Conservation (phyloP, 2,329 filamentous ascomycete genomes). For the Colletotrichum chrysophilum region DNA sequence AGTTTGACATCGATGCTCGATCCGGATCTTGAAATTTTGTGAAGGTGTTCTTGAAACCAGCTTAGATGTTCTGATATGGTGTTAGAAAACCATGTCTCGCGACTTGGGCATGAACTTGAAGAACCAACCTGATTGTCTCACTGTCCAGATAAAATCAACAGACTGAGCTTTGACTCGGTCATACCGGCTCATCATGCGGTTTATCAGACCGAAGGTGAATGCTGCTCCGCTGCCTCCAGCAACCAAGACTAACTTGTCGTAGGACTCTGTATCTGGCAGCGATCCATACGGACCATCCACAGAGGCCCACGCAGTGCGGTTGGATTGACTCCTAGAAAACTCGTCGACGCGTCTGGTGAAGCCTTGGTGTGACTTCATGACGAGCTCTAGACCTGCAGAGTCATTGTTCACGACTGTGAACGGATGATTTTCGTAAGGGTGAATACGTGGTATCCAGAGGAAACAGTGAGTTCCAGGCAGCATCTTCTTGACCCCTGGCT, state of each 20-base stretch:
- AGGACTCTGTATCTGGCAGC: conserved; percentile 44
- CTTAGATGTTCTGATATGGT: not conserved
- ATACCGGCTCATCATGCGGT: not conserved
- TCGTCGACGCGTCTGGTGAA: conserved; percentile 55
- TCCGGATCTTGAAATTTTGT: not conserved
- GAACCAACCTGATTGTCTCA: not conserved
- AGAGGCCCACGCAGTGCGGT: conserved; percentile 45
- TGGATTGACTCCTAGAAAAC: conserved; percentile 44
- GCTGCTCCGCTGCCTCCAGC: conserved; percentile 29
- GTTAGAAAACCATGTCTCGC: not conserved
- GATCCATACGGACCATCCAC: conserved; percentile 60
- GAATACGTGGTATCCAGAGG: conserved; percentile 59
- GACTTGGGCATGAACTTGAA: accelerated
- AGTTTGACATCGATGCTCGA: not conserved
- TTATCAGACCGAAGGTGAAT: conserved; percentile 26
- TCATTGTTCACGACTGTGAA: conserved; percentile 56
- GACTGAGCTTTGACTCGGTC: not conserved
- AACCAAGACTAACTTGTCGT: conserved; percentile 26
- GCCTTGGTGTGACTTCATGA: conserved; percentile 54
- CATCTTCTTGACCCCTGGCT: conserved; percentile 36
- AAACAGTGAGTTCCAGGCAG: conserved; percentile 49
- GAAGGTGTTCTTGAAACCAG: not conserved
- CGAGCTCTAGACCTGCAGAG: conserved; percentile 48
- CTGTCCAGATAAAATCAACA: not conserved
- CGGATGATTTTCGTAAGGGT: conserved; percentile 56